These are phyloP conservation scores for Saussurea involucrata DNA, from an alignment of 129 eudicot genomes.

Conservation along the genomic window DNA sequence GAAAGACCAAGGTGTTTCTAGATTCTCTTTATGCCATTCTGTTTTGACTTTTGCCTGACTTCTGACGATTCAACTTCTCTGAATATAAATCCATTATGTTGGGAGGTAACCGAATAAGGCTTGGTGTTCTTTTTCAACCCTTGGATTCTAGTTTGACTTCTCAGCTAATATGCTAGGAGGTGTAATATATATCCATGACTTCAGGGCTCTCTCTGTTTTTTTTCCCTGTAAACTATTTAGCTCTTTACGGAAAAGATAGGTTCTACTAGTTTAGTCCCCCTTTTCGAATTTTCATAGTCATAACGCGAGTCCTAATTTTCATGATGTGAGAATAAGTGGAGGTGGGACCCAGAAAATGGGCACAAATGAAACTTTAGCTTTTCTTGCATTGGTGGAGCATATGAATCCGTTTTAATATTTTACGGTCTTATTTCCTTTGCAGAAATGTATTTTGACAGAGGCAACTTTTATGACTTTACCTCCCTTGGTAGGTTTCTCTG, in stretches of 20 bases:
- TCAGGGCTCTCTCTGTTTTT: not conserved
- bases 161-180: not conserved
- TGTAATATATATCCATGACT: not conserved
- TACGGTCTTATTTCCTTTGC: constrained; percentile 30
- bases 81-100: not conserved
- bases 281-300: not conserved
- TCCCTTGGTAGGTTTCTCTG: constrained; percentile 75
- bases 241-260: not conserved
- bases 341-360: not conserved
- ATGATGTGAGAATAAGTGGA: not conserved
- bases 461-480: constrained; percentile 96
- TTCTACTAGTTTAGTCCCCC: not conserved
- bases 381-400: not conserved
- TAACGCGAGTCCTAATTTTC: not conserved
- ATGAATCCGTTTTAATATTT: not conserved
- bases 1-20: not conserved
- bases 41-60: not conserved
- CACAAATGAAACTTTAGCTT: not conserved
- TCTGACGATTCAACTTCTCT: not conserved
- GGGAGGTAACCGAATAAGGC: not conserved
- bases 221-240: not conserved
- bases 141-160: not conserved
- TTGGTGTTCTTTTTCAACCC: not conserved
- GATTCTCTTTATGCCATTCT: not conserved
- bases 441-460: constrained; percentile 98